A percentile compares a stretch with the other conserved stretches of the same genome.
Conservation (phyloP, 2,329 filamentous ascomycete species). For the Colletotrichum liaoningense region DNA sequence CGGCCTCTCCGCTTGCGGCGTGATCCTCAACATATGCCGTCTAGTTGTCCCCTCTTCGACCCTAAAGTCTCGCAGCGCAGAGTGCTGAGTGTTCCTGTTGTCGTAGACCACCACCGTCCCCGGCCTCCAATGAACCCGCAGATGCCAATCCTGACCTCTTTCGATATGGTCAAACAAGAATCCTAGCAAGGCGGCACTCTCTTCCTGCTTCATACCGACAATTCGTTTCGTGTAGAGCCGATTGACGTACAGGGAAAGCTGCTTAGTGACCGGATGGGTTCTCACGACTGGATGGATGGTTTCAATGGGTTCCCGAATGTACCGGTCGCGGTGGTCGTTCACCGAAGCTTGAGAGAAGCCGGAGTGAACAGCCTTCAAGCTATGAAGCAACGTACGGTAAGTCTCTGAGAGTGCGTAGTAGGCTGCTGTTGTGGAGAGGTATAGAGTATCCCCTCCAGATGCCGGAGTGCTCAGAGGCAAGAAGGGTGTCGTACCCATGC, state of each 20-base stretch:
- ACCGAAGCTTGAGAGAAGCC: not conserved
- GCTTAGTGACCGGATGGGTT: not conserved
- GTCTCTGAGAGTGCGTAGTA: not conserved
- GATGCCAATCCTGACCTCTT: not conserved
- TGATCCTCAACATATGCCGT: conserved; percentile 11
- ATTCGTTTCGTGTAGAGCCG: conserved; percentile 5
- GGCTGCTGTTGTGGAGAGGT: not conserved
- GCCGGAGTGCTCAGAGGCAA: not conserved
- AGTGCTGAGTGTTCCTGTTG: conserved; percentile 8
- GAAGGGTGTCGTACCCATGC: not conserved
- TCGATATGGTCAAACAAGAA: conserved; percentile 21
- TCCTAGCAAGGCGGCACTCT: not conserved
- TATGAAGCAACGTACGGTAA: not conserved
- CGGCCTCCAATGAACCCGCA: not conserved
- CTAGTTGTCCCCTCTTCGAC: conserved; percentile 2
- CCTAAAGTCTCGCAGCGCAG: not conserved
- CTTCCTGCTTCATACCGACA: conserved; percentile 6
- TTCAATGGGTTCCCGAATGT: conserved; percentile 17
- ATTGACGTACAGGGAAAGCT: conserved; percentile 3
- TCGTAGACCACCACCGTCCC: not conserved
- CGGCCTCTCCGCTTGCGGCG: conserved; percentile 10
- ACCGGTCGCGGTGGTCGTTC: not conserved
- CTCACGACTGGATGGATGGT: conserved; percentile 5
- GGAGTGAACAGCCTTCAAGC: not conserved
- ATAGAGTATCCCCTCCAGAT: not conserved